These are phyloP conservation scores for Penicillium desertorum DNA, from an alignment of 495 filamentous ascomycete genomes.

Conservation along the genomic window DNA sequence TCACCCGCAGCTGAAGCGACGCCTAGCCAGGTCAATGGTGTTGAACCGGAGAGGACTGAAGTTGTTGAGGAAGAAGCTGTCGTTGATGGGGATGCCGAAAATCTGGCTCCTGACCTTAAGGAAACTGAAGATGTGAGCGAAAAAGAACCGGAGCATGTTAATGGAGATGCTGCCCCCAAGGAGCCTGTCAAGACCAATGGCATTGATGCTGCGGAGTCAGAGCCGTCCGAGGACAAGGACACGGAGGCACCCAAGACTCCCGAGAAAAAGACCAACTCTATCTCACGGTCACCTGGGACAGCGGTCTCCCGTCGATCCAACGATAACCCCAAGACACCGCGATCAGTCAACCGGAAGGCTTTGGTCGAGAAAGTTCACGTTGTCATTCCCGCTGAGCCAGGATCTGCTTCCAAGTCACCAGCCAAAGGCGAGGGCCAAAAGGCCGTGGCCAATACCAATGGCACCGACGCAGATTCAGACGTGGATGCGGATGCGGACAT, in stretches of 20 bases:
- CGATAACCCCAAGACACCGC: constrained; percentile 25
- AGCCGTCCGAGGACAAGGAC: background rate
- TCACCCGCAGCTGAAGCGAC: constrained; percentile 33
- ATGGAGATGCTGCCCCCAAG: constrained; percentile 12
- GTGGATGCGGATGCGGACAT: constrained; percentile 30
- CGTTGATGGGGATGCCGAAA: constrained; percentile 28
- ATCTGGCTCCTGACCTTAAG: constrained; percentile 13
- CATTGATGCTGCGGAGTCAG: constrained; percentile 19
- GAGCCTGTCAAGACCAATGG: constrained; percentile 26
- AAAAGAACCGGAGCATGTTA: constrained; percentile 1
- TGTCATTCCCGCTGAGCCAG: constrained; percentile 33
- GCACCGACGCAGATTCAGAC: constrained; percentile 23
- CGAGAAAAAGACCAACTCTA: constrained; percentile 17
- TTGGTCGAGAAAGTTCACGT: constrained; percentile 44
- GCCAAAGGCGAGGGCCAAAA: constrained; percentile 14
- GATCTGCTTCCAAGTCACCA: constrained; percentile 13
- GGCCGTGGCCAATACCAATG: constrained; percentile 18
- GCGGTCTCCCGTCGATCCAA: constrained; percentile 23
- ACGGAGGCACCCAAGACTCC: constrained; percentile 16
- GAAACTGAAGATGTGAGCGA: constrained; percentile 6
- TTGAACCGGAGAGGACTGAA: constrained; percentile 18
- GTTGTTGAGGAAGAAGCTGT: constrained; percentile 28
- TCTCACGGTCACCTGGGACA: constrained; percentile 21
- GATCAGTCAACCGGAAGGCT: constrained; percentile 39
- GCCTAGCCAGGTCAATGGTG: constrained; percentile 20